Conservation (phyloP, 1,139 yeast genomes). For the Hansenula anomala region DNA sequence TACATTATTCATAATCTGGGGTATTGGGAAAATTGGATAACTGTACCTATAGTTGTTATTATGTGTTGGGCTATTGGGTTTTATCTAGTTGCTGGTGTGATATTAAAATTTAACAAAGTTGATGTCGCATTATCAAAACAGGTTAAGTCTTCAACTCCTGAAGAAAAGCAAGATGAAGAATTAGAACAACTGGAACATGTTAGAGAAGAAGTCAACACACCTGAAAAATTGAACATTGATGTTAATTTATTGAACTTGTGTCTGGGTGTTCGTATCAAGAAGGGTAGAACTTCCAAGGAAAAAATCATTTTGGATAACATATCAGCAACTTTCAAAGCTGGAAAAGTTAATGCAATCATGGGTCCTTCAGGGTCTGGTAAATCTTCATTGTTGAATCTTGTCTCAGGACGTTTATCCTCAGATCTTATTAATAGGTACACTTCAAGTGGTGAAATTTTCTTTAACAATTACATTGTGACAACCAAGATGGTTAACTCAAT, state of each 20-base stretch:
- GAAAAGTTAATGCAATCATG: slow-evolving; percentile 71
- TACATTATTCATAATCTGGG: slow-evolving; percentile 56
- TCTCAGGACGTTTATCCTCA: slow-evolving; percentile 59
- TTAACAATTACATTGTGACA: slow-evolving; percentile 39
- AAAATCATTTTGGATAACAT: slow-evolving; percentile 42
- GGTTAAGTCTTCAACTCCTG: slow-evolving; percentile 2
- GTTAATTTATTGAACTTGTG: slow-evolving; percentile 1
- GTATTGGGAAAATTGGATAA: slow-evolving; percentile 61
- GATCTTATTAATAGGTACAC: slow-evolving; percentile 28
- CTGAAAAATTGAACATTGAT: not conserved
- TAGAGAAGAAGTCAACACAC: not conserved
- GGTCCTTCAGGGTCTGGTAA: slow-evolving; percentile 92
- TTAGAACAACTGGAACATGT: slow-evolving; percentile 2
- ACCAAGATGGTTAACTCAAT: slow-evolving; percentile 45
- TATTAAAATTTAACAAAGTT: slow-evolving; percentile 15
- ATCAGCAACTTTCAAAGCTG: slow-evolving; percentile 54
- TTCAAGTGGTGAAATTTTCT: slow-evolving; percentile 35
- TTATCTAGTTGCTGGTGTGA: slow-evolving; percentile 36
- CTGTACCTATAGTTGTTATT: slow-evolving; percentile 60
- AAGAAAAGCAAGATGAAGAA: not conserved
- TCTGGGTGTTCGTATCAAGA: slow-evolving; percentile 4
- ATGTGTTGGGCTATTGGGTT: slow-evolving; percentile 60
- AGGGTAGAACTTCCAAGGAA: slow-evolving; percentile 2
- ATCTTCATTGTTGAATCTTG: slow-evolving; percentile 62
- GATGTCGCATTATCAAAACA: slow-evolving; percentile 17